Evolutionary conservation across 108 stramenopile genomes (phyloP), one percentile per base, ranked within the genome.

Genomic region (Skeletonema marinoi): DNA sequence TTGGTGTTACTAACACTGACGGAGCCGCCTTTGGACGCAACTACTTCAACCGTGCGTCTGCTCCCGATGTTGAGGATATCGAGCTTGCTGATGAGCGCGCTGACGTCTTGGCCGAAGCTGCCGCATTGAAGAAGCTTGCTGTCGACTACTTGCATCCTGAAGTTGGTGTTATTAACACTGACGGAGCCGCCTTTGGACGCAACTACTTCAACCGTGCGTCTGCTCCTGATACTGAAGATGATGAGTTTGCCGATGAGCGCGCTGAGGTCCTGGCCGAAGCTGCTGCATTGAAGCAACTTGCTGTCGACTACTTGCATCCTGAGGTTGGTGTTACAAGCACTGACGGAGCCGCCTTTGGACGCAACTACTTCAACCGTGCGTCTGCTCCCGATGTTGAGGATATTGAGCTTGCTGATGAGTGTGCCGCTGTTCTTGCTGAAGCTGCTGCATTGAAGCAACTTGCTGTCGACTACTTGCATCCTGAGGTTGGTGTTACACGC

Each of bases 151-250:
- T 88, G 63, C 89, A 92, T 65, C 89, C 91, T 6, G 91, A 92
- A 77, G 65, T 46, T 51, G 83, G 62, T 1, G 75, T 92, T n/a
- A n/a, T n/a, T n/a, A n/a, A n/a, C 3, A 71, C 75, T 9, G 85
- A 88, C 68, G 44, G 78, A 12, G 48, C 56, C 16, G 78, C 72
- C 13, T 81, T 68, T 63, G 85, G 75, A 9, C 85, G 90, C 32
- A 85, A 83, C 86, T 91, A 86, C 86, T 91, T 91, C 64, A 68
- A 46, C 58, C 86, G 90, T 38, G 29, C 71, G 5, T 91, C 90
- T 32, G 90, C 88, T 59, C 67, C 65, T 7, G 79, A 71, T 25
- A 25, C 25, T 25, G 25, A 25, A 25, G 25, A 25, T 25, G 25
- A 25, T 25, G 25, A 25, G 25, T 54, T 78, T 6, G 68, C 73